Evolutionary conservation across 2,329 filamentous ascomycete species (phyloP), one percentile per base, ranked within the genome.

Genomic region (Penicillium sp.): DNA sequence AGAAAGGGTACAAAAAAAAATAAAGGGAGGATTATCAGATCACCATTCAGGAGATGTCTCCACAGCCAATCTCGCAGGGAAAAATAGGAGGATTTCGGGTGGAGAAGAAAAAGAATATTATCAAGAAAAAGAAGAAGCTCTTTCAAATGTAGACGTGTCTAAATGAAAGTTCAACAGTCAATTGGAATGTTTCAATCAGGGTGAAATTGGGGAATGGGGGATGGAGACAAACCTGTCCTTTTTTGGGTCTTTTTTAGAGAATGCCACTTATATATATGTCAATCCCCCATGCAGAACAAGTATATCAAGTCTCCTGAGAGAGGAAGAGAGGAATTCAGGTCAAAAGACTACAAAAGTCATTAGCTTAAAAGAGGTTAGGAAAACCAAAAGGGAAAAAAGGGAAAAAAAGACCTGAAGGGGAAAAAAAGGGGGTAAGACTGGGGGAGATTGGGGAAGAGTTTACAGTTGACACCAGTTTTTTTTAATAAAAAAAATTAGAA

Each of bases 11-110:
- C 17, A 24, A 44, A 39, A 43, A 43, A 52, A 24, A 24, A 24
- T 21, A 78, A 77, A 89, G 85, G 78, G 85, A 84, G 71, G 79
- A 53, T 49, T 58, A 58, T 58, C 50, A 53, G 49, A 53, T 55
- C 44, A 55, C 52, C 58, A 56, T 60, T 57, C 58, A 58, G 54
- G 57, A 50, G 54, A 53, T 34, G 37, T 42, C 41, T 35, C 48
- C 38, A 46, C 39, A 48, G 28, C 44, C 28, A 37, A 49, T 35
- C 40, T 43, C 52, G 43, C 34, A 39, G 42, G 32, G 37, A 45
- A 42, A 38, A 40, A 53, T 49, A 43, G 41, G 28, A 40, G 33
- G 44, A 48, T 32, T 32, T 40, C 38, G 49, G 37, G 42, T 37
- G 37, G 15, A 37, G 44, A 45, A 34, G 21, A 32, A 46, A 46